A percentile compares a stretch with the other conserved stretches of the same genome.
phyloP scores from a whole-genome alignment of 768 basidiomycete species.

The Russula sp. region DNA sequence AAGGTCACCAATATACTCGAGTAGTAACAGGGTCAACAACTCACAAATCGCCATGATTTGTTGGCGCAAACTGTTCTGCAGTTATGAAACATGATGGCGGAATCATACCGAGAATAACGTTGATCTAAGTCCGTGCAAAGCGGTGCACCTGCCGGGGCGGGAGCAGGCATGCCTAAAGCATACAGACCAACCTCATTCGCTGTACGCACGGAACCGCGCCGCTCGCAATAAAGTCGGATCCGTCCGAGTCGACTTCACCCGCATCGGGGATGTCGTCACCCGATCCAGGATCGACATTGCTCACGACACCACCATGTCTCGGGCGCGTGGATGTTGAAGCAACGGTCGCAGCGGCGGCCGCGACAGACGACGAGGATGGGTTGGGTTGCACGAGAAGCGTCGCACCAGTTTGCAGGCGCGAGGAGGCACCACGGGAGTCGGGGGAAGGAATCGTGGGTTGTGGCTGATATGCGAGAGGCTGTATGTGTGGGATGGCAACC shows the following conservation, averaged over 20 bases:
- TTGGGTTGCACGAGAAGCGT: constrained; percentile 89
- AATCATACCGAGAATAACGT: constrained; percentile 81
- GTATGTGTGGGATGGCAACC: constrained; percentile 31
- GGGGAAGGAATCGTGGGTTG: constrained; percentile 27
- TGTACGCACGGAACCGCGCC: constrained; percentile 25
- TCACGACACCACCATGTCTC: constrained; percentile 60
- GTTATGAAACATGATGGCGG: constrained; percentile 77
- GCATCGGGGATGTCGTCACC: constrained; percentile 77
- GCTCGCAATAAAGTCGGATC: constrained; percentile 72
- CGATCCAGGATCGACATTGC: constrained; percentile 81
- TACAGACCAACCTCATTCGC: constrained; percentile 45
- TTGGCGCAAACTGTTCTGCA: constrained; percentile 45
- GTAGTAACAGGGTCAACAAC: constrained; percentile 31
- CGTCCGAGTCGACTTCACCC: constrained; percentile 76
- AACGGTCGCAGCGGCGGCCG: constrained; percentile 32
- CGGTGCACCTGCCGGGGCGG: constrained; percentile 15
- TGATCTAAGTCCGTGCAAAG: constrained; percentile 60
- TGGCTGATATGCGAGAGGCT: constrained; percentile 23
- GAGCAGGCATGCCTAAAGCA: constrained; percentile 32
- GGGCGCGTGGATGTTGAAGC: constrained; percentile 32
- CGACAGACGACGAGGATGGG: constrained; percentile 30
- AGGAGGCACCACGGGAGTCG: constrained; percentile 30
- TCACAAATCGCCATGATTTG: constrained; percentile 70
- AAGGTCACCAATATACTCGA: background rate
- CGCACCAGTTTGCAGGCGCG: constrained; percentile 81